Percentiles rank a stretch among this genome's conserved stretches.
Evolutionary conservation across 768 basidiomycete species (phyloP).

Genomic region (Lyophyllum decastes): DNA sequence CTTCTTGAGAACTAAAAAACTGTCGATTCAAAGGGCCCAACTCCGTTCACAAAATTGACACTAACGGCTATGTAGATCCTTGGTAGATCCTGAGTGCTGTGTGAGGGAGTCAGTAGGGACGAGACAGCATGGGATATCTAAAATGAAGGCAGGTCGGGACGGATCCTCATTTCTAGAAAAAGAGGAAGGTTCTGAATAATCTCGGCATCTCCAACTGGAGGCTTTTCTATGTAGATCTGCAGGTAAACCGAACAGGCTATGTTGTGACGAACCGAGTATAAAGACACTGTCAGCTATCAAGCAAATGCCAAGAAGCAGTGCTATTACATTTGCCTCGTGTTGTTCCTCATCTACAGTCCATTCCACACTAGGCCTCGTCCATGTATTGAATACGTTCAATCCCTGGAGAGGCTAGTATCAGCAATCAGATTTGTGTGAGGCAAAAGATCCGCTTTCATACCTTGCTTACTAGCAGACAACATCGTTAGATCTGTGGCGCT

Average conservation of each 20-base stretch:
- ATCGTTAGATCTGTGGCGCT: constrained; percentile 51
- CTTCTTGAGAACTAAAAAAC: too few species aligned
- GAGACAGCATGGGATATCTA: not conserved
- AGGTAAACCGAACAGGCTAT: too few species aligned
- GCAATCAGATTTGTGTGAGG: constrained; percentile 15
- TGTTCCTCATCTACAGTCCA: constrained; percentile 26
- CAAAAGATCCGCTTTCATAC: not conserved
- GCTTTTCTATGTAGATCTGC: too few species aligned
- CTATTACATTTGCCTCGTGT: constrained; percentile 33
- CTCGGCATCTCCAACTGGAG: constrained; percentile 14
- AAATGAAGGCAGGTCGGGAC: constrained; percentile 9
- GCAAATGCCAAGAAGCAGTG: constrained; percentile 23
- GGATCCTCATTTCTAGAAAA: constrained; percentile 25
- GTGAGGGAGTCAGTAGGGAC: not conserved
- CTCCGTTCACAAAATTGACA: too few species aligned
- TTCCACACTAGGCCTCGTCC: constrained; percentile 33
- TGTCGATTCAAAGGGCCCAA: too few species aligned
- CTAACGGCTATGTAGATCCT: constrained; percentile 4
- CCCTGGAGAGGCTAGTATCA: too few species aligned
- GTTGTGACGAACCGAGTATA: constrained; percentile 35
- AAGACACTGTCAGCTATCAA: constrained; percentile 23
- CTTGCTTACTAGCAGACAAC: constrained; percentile 7
- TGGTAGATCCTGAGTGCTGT: constrained; percentile 1
- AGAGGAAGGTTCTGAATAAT: constrained; percentile 18
- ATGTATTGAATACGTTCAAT: constrained; percentile 45